A percentile compares a stretch with the other conserved stretches of the same genome.
Evolutionary conservation across 768 basidiomycete genomes (phyloP).

Genomic region (Tulasnella sp.): DNA sequence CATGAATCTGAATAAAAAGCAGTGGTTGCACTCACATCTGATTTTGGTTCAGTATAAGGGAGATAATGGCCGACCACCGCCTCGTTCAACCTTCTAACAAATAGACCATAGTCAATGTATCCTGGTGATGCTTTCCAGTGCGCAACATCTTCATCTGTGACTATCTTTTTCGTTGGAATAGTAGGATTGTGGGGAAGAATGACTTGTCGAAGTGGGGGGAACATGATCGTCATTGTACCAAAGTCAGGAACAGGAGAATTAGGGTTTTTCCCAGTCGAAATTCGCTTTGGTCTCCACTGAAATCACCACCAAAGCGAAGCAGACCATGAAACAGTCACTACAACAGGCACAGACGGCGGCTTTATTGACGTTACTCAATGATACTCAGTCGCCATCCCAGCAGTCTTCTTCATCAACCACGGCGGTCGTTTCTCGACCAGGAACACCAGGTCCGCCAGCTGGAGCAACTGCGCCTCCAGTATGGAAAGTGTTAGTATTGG

Average conservation of each 20-base stretch:
- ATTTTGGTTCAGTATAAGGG: constrained; percentile 3
- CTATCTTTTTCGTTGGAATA: constrained; percentile 32
- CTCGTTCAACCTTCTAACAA: constrained; percentile 63
- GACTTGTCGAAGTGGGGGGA: constrained; percentile 3
- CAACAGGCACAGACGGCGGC: constrained; percentile 83
- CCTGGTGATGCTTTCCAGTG: constrained; percentile 59
- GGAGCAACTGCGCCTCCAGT: constrained; percentile 51
- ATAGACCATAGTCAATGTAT: constrained; percentile 60
- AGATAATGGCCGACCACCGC: constrained; percentile 56
- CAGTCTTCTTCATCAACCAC: constrained; percentile 8
- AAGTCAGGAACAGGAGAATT: not conserved
- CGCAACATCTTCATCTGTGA: constrained; percentile 56
- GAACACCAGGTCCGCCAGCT: constrained; percentile 22
- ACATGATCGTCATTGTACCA: constrained; percentile 1
- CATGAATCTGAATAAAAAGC: not conserved
- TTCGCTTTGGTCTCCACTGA: too few relatives aligned
- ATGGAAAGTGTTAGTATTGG: constrained; percentile 93
- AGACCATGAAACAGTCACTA: constrained; percentile 32
- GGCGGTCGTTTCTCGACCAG: constrained; percentile 1
- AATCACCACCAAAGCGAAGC: not conserved
- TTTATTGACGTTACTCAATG: constrained; percentile 71
- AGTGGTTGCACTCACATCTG: constrained; percentile 4
- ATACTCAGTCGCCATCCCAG: constrained; percentile 45
- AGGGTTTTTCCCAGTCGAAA: too few relatives aligned
- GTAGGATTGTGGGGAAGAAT: constrained; percentile 4